Evolutionary conservation across 768 basidiomycete genomes (phyloP).

Genomic region (Amanita rubescens): DNA sequence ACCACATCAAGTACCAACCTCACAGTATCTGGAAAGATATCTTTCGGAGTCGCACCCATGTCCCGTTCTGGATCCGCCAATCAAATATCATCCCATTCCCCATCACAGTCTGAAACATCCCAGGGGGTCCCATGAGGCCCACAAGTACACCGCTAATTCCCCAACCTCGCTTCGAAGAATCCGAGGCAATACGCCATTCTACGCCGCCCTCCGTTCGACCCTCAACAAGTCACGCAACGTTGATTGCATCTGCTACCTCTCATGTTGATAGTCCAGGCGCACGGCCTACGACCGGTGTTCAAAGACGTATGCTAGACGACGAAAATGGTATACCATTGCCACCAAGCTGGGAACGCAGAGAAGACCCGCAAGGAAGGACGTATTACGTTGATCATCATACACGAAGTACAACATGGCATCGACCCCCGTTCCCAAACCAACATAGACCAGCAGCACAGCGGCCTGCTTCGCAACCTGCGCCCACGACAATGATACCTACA

Average conservation of each 20-base stretch:
- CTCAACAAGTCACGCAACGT: conserved; percentile 19
- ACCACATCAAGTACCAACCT: conserved; percentile 68
- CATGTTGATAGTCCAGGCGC: conserved; percentile 15
- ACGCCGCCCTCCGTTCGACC: conserved; percentile 16
- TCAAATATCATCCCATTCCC: not conserved
- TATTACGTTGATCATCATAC: conserved; percentile 89
- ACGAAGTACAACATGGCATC: conserved; percentile 76
- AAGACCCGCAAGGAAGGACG: conserved; percentile 59
- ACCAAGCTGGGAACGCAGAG: conserved; percentile 76
- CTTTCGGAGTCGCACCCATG: conserved; percentile 47
- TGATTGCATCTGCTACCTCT: conserved; percentile 15
- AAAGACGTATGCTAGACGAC: conserved; percentile 37
- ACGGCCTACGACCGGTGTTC: conserved; percentile 13
- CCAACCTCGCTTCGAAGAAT: conserved; percentile 2
- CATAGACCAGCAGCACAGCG: conserved; percentile 19
- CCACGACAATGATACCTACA: conserved; percentile 18
- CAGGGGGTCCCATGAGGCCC: not conserved
- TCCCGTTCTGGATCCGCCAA: conserved; percentile 21
- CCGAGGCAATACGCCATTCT: not conserved
- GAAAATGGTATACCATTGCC: conserved; percentile 63
- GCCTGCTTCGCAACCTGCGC: conserved; percentile 19
- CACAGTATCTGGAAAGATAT: conserved; percentile 76
- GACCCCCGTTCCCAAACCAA: conserved; percentile 30
- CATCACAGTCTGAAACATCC: not conserved
- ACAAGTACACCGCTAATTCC: not conserved